These are phyloP conservation scores for Leucocoprinus birnbaumii DNA, from an alignment of 768 basidiomycete genomes.

Conservation along the genomic window DNA sequence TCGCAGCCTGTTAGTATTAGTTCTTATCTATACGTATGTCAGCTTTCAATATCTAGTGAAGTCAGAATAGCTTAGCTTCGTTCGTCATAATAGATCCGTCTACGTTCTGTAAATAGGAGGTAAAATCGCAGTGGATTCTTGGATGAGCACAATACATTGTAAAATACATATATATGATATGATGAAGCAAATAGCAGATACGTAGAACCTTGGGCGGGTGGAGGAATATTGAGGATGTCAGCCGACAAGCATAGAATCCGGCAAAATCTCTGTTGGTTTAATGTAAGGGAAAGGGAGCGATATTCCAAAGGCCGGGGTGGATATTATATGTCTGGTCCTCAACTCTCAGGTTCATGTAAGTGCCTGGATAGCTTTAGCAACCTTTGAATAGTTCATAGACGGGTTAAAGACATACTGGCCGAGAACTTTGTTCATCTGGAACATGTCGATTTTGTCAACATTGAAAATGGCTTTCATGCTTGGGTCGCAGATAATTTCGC, in stretches of 20 bases:
- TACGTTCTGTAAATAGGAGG: not conserved
- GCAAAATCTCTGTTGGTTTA: too few species aligned
- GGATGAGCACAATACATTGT: conserved; percentile 5
- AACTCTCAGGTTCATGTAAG: conserved; percentile 31
- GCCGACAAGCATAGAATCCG: too few species aligned
- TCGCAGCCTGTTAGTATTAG: too few species aligned
- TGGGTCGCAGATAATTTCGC: conserved; percentile 83
- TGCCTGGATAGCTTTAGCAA: conserved; percentile 22
- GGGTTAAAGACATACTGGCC: conserved; percentile 47
- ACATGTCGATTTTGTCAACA: conserved; percentile 86
- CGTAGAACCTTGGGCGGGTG: too few species aligned
- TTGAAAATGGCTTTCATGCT: conserved; percentile 72
- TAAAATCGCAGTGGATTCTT: not conserved
- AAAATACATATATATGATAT: conserved; percentile 11
- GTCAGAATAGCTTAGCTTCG: conserved; percentile 8
- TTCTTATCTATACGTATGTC: too few species aligned
- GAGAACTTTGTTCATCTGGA: conserved; percentile 90
- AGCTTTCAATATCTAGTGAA: not conserved
- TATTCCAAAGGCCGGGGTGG: too few species aligned
- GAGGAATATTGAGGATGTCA: too few species aligned
- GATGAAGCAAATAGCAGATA: not conserved
- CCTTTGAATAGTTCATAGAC: not conserved
- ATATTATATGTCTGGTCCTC: not conserved
- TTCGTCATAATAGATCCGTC: not conserved
- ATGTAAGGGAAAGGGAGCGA: too few species aligned